A percentile compares a stretch with the other conserved stretches of the same genome.
Evolutionary conservation across 2,329 filamentous ascomycete species (phyloP).

Genomic region (Lasiodiplodia theobromae): DNA sequence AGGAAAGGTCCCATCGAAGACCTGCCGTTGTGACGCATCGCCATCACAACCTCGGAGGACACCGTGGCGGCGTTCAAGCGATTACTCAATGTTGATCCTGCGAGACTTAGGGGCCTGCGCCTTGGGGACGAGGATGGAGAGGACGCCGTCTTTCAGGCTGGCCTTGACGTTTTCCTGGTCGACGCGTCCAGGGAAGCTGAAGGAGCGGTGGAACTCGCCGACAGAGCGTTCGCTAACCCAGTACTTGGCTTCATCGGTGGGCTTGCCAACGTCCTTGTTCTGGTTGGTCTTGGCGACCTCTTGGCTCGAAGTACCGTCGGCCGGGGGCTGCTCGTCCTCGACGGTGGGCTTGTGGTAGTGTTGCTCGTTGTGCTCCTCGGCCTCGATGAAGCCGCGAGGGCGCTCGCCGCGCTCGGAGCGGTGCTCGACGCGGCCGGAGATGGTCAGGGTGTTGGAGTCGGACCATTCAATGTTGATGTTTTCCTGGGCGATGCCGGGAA

Average conservation of each 20-base stretch:
- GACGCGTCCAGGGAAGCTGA: conserved; percentile 64
- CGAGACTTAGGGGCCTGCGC: conserved; percentile 54
- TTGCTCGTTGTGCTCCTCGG: conserved; percentile 38
- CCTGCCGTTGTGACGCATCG: background rate
- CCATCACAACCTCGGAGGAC: background rate
- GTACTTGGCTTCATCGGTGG: conserved; percentile 62
- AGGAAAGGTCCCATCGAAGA: background rate
- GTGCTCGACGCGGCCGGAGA: conserved; percentile 74
- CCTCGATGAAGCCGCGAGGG: conserved; percentile 58
- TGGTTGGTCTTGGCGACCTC: conserved; percentile 42
- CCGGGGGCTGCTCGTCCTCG: conserved; percentile 62
- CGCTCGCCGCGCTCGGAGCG: conserved; percentile 64
- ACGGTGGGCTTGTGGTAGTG: conserved; percentile 64
- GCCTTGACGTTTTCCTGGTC: conserved; percentile 69
- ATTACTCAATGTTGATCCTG: conserved; percentile 65
- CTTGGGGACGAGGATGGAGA: conserved; percentile 66
- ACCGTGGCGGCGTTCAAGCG: background rate
- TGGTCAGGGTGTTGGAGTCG: conserved; percentile 74
- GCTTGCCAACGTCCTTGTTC: conserved; percentile 49
- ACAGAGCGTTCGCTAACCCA: conserved; percentile 70
- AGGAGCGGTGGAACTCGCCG: conserved; percentile 66
- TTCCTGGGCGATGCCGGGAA: conserved; percentile 77
- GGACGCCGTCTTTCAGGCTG: conserved; percentile 65
- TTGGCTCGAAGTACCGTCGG: conserved; percentile 16
- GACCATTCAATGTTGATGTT: conserved; percentile 80